These are phyloP conservation scores for Berberis vulgaris DNA, from an alignment of 164 flowering plant species.

Conservation along the genomic window DNA sequence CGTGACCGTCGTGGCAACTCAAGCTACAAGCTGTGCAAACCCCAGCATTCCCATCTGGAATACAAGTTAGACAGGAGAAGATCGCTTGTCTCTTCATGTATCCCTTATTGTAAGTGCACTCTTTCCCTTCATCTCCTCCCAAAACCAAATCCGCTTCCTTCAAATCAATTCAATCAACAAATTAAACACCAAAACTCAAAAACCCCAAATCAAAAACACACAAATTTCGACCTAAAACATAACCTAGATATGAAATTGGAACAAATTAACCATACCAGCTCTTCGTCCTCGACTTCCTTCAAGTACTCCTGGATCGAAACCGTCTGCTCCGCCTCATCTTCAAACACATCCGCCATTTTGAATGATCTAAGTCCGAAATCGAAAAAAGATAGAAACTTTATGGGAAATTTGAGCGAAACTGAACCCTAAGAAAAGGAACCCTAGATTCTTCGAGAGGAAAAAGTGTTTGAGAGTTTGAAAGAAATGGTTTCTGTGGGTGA, in stretches of 20 bases:
- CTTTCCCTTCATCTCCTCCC: constrained; percentile 98
- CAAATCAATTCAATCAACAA: constrained; percentile 6
- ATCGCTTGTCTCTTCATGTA: constrained; percentile 96
- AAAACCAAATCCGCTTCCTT: constrained; percentile 94
- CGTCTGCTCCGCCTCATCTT: constrained; percentile 52
- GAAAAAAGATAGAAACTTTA: background rate
- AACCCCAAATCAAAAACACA: background rate
- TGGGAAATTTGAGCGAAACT: background rate
- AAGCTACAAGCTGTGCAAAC: constrained; percentile 92
- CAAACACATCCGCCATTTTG: constrained; percentile 47
- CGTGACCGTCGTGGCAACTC: constrained; percentile 95
- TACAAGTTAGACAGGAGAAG: constrained; percentile 93
- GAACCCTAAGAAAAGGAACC: background rate
- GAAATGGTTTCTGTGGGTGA: too few species aligned
- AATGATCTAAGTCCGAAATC: background rate
- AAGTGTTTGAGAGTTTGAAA: too few species aligned
- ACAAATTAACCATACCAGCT: constrained; percentile 35
- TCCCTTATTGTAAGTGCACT: constrained; percentile 80
- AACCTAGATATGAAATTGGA: background rate
- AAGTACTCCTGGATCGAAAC: constrained; percentile 61
- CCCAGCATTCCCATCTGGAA: constrained; percentile 92
- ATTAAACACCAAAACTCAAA: background rate
- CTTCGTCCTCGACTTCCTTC: constrained; percentile 53
- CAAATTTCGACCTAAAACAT: background rate
- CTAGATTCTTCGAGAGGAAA: too few species aligned